These are phyloP conservation scores for Jackrogersella minutella DNA, from an alignment of 495 filamentous ascomycete genomes.

Conservation along the genomic window DNA sequence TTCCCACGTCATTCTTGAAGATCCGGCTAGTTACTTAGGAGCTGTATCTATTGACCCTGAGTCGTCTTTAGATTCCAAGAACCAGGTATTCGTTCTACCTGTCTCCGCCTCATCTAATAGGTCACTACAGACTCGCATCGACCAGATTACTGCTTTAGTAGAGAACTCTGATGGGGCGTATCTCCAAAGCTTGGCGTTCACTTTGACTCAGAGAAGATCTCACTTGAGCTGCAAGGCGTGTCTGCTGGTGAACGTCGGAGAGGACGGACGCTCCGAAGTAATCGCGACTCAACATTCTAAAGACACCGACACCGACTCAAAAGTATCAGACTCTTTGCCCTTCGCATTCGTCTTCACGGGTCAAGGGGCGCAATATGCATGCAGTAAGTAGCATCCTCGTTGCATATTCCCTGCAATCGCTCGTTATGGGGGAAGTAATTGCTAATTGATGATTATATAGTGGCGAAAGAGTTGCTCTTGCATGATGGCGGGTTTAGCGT, in stretches of 20 bases:
- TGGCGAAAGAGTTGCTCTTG: constrained; percentile 1
- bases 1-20: constrained; percentile 52
- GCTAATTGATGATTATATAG: neutral
- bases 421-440: neutral
- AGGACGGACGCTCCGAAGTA: neutral
- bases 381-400: neutral
- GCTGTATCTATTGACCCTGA: neutral
- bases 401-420: neutral
- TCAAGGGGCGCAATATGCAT: constrained; percentile 57
- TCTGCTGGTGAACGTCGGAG: constrained; percentile 17
- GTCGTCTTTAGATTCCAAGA: neutral
- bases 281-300: constrained; percentile 24
- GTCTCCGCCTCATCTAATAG: constrained; percentile 22
- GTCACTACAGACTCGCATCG: constrained; percentile 18
- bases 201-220: constrained; percentile 29
- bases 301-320: constrained; percentile 1
- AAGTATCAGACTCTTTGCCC: neutral
- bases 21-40: constrained; percentile 32
- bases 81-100: constrained; percentile 14
- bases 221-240: constrained; percentile 27
- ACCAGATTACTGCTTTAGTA: constrained; percentile 1
- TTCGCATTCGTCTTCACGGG: constrained; percentile 46
- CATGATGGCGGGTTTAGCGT: constrained; percentile 35
- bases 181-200: constrained; percentile 41
- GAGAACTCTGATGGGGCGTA: neutral